Conservation (phyloP, 176 grass and related monocot species). For the Cocos nucifera region DNA sequence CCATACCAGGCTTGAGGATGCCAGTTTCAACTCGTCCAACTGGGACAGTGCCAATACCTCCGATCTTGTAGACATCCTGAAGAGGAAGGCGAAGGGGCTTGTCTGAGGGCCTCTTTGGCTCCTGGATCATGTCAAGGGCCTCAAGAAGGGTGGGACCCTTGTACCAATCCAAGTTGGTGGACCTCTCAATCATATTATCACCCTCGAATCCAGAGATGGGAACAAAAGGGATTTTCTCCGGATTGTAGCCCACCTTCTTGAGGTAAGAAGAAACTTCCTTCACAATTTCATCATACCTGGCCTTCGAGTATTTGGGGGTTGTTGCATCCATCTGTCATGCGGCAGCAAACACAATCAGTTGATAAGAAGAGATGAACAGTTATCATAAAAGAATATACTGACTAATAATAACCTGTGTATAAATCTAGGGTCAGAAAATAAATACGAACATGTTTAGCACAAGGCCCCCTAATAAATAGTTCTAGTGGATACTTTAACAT, state of each 20-base stretch:
- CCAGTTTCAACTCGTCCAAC: conserved; percentile 80
- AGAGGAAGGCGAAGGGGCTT: conserved; percentile 92
- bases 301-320: conserved; percentile 76
- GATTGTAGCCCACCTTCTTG: conserved; percentile 83
- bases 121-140: conserved; percentile 67
- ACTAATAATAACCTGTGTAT: too few relatives aligned
- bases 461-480: too few relatives aligned
- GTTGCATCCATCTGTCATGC: conserved; percentile 65
- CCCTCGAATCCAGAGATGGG: conserved; percentile 88
- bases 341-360: too few relatives aligned
- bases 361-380: too few relatives aligned
- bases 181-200: conserved; percentile 89
- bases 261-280: conserved; percentile 77
- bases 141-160: conserved; percentile 82
- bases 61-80: conserved; percentile 99
- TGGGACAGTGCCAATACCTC: conserved; percentile 79
- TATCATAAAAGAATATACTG: too few relatives aligned
- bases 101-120: conserved; percentile 85
- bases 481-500: too few relatives aligned
- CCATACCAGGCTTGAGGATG: conserved; percentile 72
- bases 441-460: too few relatives aligned
- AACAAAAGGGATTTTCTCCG: conserved; percentile 66
- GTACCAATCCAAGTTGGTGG: conserved; percentile 84
- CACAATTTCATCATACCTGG: conserved; percentile 68
- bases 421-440: too few relatives aligned